Evolutionary conservation across 768 basidiomycete genomes (phyloP).

Genomic region (Tylopilus plumbeoviolaceoides): DNA sequence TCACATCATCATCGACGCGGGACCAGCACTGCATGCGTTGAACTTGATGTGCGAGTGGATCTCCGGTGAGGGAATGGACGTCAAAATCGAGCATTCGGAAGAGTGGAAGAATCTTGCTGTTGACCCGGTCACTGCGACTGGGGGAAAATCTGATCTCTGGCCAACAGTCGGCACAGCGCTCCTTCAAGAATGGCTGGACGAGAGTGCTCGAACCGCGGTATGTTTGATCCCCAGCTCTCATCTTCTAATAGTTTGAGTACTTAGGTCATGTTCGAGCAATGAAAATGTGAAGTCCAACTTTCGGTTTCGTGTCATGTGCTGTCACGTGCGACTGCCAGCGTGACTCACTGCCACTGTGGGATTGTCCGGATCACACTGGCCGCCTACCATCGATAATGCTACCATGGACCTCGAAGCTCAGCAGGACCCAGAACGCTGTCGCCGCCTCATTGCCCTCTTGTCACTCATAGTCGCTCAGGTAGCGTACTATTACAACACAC

Average conservation of each 20-base stretch:
- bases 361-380: no score
- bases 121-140: conserved; percentile 24
- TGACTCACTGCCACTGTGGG: no score
- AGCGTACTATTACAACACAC: no score
- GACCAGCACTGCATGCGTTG: conserved; percentile 20
- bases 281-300: no score
- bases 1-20: conserved; percentile 22
- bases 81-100: conserved; percentile 8
- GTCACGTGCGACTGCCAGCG: no score
- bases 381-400: no score
- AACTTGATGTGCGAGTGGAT: conserved; percentile 24
- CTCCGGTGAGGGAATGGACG: conserved; percentile 9
- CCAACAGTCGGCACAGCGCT: conserved; percentile 9
- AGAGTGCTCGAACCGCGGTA: conserved; percentile 7
- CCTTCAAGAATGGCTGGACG: conserved; percentile 9
- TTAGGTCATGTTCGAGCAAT: no score
- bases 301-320: no score
- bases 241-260: background rate
- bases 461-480: no score
- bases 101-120: conserved; percentile 27
- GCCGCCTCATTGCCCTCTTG: no score
- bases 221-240: background rate
- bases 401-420: no score
- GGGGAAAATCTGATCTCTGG: conserved; percentile 20
- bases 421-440: no score